Conservation (phyloP, 148 eudicot genomes). For the Silene uniflora region DNA sequence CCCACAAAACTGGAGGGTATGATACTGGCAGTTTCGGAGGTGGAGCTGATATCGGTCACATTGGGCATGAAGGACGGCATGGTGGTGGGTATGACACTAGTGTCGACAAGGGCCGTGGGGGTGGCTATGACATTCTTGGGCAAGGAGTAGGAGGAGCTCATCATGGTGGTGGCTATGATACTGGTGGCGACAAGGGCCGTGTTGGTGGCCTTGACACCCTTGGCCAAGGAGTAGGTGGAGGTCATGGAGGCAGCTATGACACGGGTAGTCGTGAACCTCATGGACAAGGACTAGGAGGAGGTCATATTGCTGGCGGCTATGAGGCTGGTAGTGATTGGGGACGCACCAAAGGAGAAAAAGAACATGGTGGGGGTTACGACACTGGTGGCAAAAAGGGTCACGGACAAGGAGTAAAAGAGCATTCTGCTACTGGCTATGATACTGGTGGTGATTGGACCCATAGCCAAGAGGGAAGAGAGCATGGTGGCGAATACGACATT, state of each 20-base stretch:
- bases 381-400: background rate
- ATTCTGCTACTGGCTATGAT: background rate
- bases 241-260: slow-evolving; percentile 13
- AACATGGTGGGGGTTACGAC: background rate
- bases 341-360: slow-evolving; percentile 2
- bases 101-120: background rate
- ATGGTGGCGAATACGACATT: background rate
- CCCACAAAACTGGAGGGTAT: background rate
- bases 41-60: background rate
- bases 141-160: background rate
- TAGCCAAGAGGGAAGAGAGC: background rate
- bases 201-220: too few species aligned
- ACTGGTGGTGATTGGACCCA: background rate
- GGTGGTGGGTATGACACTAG: background rate
- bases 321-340: slow-evolving; percentile 12
- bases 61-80: background rate
- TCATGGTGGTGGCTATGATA: background rate
- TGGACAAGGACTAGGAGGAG: background rate
- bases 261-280: slow-evolving; percentile 6
- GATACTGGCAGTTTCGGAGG: slow-evolving; percentile 1
- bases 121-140: background rate
- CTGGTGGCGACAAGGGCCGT: background rate
- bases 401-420: background rate
- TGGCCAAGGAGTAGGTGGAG: background rate
- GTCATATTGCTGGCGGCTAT: background rate